These are phyloP conservation scores for Psilocybe azurescens DNA, from an alignment of 768 basidiomycete genomes.

Conservation along the genomic window DNA sequence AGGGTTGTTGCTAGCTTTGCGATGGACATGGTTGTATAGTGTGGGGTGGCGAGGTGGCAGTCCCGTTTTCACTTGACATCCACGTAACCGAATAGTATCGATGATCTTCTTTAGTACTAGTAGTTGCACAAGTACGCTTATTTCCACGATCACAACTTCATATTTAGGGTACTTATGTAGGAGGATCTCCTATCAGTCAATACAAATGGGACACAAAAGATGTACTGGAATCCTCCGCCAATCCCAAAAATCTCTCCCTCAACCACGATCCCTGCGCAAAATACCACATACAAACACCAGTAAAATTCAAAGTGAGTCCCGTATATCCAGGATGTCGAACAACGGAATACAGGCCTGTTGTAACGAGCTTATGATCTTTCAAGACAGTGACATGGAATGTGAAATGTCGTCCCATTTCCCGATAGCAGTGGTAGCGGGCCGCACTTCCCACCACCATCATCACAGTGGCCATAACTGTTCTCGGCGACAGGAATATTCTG, in stretches of 20 bases:
- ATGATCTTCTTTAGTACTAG: too few species aligned
- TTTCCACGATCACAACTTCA: too few species aligned
- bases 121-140: too few species aligned
- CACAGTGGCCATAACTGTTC: background rate
- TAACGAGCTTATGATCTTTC: slow-evolving; percentile 12
- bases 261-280: background rate
- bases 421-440: background rate
- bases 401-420: background rate
- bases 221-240: too few species aligned
- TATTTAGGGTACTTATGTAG: too few species aligned
- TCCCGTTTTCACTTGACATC: too few species aligned
- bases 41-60: too few species aligned
- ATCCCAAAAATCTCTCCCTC: background rate
- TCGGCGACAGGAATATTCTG: background rate
- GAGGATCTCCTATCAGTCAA: background rate
- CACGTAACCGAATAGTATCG: too few species aligned
- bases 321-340: slow-evolving; percentile 12
- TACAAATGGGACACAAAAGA: background rate
- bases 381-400: background rate
- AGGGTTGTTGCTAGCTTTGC: background rate
- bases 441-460: background rate
- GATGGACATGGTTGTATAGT: background rate
- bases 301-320: background rate
- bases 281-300: background rate
- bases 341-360: slow-evolving; percentile 7